Evolutionary conservation across 2,329 filamentous ascomycete genomes (phyloP).

Genomic region (Fusarium sp.): DNA sequence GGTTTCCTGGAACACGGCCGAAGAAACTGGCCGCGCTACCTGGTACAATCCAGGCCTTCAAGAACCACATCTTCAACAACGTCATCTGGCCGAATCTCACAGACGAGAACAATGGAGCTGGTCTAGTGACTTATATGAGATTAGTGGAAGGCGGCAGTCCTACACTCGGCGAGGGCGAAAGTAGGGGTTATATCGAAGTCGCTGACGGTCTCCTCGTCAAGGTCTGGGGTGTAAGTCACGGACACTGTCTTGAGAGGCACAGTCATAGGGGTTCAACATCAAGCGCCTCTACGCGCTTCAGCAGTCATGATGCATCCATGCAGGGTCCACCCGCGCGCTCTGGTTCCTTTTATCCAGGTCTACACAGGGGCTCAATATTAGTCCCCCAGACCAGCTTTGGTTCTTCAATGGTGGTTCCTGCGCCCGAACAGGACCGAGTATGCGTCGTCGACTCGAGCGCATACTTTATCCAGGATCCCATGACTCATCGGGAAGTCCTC

Average conservation of each 20-base stretch:
- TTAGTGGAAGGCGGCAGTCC: slow-evolving; percentile 91
- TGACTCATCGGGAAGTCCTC: slow-evolving; percentile 82
- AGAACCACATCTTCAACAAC: slow-evolving; percentile 96
- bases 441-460: slow-evolving; percentile 91
- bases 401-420: slow-evolving; percentile 39
- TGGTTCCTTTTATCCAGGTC: slow-evolving; percentile 45
- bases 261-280: slow-evolving; percentile 73
- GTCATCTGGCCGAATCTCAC: slow-evolving; percentile 98
- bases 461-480: slow-evolving; percentile 88
- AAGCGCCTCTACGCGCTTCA: slow-evolving; percentile 65
- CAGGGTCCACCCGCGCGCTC: slow-evolving; percentile 49
- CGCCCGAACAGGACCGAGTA: slow-evolving; percentile 61
- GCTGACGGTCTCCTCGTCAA: slow-evolving; percentile 92
- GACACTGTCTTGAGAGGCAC: slow-evolving; percentile 85
- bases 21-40: slow-evolving; percentile 91
- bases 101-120: slow-evolving; percentile 95
- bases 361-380: slow-evolving; percentile 48
- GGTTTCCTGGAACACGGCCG: slow-evolving; percentile 82
- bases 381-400: slow-evolving; percentile 53
- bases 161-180: slow-evolving; percentile 84
- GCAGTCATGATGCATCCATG: slow-evolving; percentile 64
- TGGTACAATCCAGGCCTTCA: slow-evolving; percentile 91
- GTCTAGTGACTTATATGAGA: slow-evolving; percentile 90
- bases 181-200: slow-evolving; percentile 87
- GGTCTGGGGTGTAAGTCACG: slow-evolving; percentile 89